These are phyloP conservation scores for Aulographum hederae DNA, from an alignment of 2,329 filamentous ascomycete species.

Conservation along the genomic window DNA sequence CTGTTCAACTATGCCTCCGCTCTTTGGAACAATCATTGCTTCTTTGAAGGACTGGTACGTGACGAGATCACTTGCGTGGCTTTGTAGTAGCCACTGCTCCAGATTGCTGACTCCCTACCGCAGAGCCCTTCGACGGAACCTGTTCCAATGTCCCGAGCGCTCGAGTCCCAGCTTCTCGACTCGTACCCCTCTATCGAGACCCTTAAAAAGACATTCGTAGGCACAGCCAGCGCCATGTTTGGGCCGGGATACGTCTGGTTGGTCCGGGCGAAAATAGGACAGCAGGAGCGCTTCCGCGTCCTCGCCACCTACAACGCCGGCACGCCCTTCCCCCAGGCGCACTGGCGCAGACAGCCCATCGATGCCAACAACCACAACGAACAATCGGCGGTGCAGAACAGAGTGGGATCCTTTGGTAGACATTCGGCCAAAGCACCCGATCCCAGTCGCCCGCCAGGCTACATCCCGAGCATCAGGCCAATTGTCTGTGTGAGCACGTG, in stretches of 20 bases:
- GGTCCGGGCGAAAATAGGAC: conserved; percentile 32
- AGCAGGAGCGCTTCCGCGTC: conserved; percentile 40
- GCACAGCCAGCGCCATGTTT: conserved; percentile 80
- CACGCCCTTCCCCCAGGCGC: conserved; percentile 68
- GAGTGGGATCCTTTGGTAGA: background rate
- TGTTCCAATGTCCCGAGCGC: conserved; percentile 8
- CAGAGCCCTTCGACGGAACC: conserved; percentile 9
- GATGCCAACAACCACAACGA: conserved; percentile 48
- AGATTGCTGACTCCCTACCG: background rate
- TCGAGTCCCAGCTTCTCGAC: conserved; percentile 35
- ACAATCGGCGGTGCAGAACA: background rate
- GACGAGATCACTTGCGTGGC: conserved; percentile 7
- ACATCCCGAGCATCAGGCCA: conserved; percentile 23
- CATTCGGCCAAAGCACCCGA: background rate
- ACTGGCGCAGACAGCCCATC: conserved; percentile 51
- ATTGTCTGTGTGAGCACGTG: conserved; percentile 88
- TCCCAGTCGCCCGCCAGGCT: conserved; percentile 8
- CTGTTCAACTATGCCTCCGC: conserved; percentile 95
- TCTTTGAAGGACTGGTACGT: conserved; percentile 43
- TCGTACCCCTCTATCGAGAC: conserved; percentile 73
- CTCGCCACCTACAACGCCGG: conserved; percentile 84
- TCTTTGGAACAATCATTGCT: conserved; percentile 82
- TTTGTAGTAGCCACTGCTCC: background rate
- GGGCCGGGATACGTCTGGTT: conserved; percentile 96
- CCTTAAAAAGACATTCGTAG: conserved; percentile 59